phyloP scores from a whole-genome alignment of 257 asterid genomes.

The Phtheirospermum japonicum region DNA sequence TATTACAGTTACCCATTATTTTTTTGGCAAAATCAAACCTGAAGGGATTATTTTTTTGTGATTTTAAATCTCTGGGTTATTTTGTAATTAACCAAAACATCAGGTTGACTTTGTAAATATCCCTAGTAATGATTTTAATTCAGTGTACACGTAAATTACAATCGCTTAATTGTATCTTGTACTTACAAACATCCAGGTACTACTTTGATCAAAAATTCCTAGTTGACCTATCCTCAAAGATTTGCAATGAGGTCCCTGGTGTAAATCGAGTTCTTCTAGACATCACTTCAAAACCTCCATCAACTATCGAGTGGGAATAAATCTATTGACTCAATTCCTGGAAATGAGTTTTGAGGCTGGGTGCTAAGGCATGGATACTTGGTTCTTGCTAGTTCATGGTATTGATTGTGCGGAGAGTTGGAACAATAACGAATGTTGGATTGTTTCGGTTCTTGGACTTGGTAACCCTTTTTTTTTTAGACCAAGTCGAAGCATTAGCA shows the following conservation, averaged over 20 bases:
- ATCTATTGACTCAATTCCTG: neutral
- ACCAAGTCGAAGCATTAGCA: neutral
- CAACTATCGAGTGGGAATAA: slow-evolving; percentile 97
- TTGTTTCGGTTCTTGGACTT: neutral
- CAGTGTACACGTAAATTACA: neutral
- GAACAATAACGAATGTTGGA: neutral
- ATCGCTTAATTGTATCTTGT: neutral
- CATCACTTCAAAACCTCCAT: slow-evolving; percentile 97
- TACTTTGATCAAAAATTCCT: slow-evolving; percentile 85
- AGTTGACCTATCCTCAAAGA: slow-evolving; percentile 72
- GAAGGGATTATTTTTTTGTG: too few species aligned
- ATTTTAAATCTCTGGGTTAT: too few species aligned
- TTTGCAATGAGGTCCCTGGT: slow-evolving; percentile 88
- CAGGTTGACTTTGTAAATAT: too few species aligned
- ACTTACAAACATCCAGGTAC: slow-evolving; percentile 56
- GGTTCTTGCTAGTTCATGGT: neutral
- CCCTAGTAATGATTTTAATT: too few species aligned
- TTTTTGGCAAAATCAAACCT: too few species aligned
- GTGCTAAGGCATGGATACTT: neutral
- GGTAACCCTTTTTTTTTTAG: neutral
- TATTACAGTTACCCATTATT: too few species aligned
- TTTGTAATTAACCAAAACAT: too few species aligned
- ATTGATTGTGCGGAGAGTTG: neutral
- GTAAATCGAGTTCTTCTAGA: slow-evolving; percentile 97
- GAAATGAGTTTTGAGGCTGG: neutral